Evolutionary conservation across 2,329 filamentous ascomycete genomes (phyloP), one percentile per base, ranked within the genome.

Genomic region (Alternaria brassicae): DNA sequence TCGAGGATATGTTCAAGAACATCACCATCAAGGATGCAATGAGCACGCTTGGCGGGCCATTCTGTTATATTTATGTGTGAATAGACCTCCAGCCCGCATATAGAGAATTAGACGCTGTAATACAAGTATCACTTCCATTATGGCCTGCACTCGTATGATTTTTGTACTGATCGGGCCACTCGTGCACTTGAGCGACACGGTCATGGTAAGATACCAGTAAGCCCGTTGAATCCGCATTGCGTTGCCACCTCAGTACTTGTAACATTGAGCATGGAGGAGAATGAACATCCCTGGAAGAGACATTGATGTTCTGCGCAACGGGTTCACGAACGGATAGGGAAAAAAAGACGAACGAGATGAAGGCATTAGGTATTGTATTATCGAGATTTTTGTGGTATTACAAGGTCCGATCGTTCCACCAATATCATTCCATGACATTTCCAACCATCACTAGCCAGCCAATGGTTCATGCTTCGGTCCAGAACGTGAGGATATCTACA

Each of bases 41-140:
- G 68, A 78, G 76, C 40, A 81, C 81, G 0, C 70, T 78, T 6
- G 77, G 56, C 17, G 81, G 80, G 4, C 79, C 77, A 15, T 81
- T 82, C 59, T 82, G 80, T 61, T 82, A 82, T 58, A 71, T 80
- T 5, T 82, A 82, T 62, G 8, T 32, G 30, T 56, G 39, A 10
- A 27, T n/a, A 13, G 5, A 25, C n/a, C 2, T 37, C 2, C 36
- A n/a, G n/a, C n/a, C n/a, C n/a, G n/a, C n/a, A n/a, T n/a, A 17
- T 36, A 1, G 7, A 36, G 7, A 36, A 36, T 36, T 36, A n/a
- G 6, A 36, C 8, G 6, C 0, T 8, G 3, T 36, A 36, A 36
- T 4, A 34, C 5, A 34, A 4, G 30, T 34, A 34, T 34, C 30
- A 34, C 6, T 34, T n/a, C n/a, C n/a, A n/a, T n/a, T n/a, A n/a